Percentiles rank a stretch among this genome's conserved stretches.
Evolutionary conservation across 1,139 yeast species (phyloP).

Genomic region (Saccharomyces hybrid): DNA sequence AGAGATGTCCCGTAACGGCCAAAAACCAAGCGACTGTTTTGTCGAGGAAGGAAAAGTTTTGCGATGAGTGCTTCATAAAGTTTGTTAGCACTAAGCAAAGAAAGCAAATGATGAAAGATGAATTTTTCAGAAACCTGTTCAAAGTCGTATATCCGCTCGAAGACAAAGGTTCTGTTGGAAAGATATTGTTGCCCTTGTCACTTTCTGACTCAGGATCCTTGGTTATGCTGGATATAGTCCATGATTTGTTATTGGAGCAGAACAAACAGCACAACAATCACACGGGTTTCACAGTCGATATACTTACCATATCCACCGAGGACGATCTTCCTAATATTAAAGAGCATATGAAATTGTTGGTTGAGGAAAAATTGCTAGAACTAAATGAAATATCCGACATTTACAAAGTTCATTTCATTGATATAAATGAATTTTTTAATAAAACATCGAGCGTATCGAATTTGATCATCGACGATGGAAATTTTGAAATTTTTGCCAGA

Average conservation of each 20-base stretch:
- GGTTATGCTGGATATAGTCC: constrained; percentile 58
- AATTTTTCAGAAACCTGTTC: constrained; percentile 61
- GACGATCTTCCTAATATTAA: constrained; percentile 8
- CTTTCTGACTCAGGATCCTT: constrained; percentile 56
- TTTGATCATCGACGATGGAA: constrained; percentile 15
- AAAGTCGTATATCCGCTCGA: constrained; percentile 32
- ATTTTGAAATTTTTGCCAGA: constrained; percentile 8
- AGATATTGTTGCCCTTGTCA: constrained; percentile 53
- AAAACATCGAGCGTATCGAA: constrained; percentile 4
- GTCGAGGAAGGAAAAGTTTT: constrained; percentile 66
- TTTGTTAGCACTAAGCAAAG: constrained; percentile 76
- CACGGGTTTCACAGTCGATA: constrained; percentile 58
- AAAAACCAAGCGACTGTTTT: constrained; percentile 38
- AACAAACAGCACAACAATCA: constrained; percentile 49
- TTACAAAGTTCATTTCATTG: constrained; percentile 33
- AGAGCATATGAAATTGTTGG: constrained; percentile 20
- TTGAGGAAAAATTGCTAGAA: constrained; percentile 17
- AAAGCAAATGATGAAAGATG: constrained; percentile 68
- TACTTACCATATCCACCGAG: constrained; percentile 34
- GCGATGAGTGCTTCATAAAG: constrained; percentile 58
- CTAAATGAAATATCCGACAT: constrained; percentile 23
- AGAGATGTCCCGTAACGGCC: constrained; percentile 40
- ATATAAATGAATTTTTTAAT: constrained; percentile 34
- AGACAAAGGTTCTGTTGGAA: constrained; percentile 26
- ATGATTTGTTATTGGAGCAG: constrained; percentile 58